These are phyloP conservation scores for Candida hispaniensis DNA, from an alignment of 805 yeast species.

Conservation along the genomic window DNA sequence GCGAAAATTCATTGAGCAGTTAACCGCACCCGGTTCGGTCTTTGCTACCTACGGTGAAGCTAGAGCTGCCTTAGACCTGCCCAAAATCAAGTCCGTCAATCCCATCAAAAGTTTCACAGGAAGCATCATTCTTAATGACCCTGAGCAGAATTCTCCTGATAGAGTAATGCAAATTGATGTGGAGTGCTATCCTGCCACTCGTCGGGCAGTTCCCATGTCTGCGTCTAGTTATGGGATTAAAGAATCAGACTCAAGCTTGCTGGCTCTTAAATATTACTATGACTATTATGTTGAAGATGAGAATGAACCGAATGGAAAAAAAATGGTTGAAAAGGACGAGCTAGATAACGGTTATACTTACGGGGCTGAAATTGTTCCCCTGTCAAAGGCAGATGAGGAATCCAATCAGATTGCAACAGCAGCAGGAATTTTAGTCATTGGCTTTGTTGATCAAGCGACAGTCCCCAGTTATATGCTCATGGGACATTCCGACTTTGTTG, in stretches of 20 bases:
- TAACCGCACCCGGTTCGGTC: constrained; percentile 11
- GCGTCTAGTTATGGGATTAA: constrained; percentile 13
- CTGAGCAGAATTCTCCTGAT: constrained; percentile 26
- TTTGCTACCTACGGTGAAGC: constrained; percentile 19
- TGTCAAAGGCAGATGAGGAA: constrained; percentile 37
- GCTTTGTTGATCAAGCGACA: constrained; percentile 38
- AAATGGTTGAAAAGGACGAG: constrained; percentile 32
- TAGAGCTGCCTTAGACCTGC: constrained; percentile 19
- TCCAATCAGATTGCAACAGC: constrained; percentile 33
- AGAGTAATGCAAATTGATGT: constrained; percentile 22
- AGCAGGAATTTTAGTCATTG: constrained; percentile 54
- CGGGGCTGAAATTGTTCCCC: constrained; percentile 47
- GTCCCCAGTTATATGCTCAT: constrained; percentile 46
- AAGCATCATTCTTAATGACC: constrained; percentile 37
- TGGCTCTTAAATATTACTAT: constrained; percentile 15
- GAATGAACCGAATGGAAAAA: constrained; percentile 24
- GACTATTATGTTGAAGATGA: constrained; percentile 22
- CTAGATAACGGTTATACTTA: constrained; percentile 55
- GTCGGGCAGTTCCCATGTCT: constrained; percentile 18
- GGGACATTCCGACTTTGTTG: constrained; percentile 47
- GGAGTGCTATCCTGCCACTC: constrained; percentile 19
- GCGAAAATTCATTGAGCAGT: constrained; percentile 5
- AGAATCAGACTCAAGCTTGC: constrained; percentile 2
- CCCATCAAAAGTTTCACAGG: constrained; percentile 43
- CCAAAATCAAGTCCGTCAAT: constrained; percentile 32